phyloP scores from a whole-genome alignment of 768 basidiomycete genomes.

The Pulveroboletus sp. region DNA sequence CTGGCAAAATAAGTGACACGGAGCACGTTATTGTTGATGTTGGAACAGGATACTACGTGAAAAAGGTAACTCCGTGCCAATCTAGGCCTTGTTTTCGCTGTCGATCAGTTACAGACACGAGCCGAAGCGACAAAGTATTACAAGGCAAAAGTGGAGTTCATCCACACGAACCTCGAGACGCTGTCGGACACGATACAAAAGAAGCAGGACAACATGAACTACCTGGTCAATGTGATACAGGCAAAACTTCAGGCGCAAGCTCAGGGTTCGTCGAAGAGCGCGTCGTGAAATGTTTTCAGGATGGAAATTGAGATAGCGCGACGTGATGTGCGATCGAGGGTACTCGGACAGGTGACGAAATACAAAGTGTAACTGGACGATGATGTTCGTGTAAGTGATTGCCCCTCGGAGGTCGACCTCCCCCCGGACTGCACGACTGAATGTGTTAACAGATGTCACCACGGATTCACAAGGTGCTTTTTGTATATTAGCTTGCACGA shows the following conservation, averaged over 20 bases:
- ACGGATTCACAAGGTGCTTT: neutral
- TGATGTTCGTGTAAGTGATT: neutral
- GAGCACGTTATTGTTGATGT: conserved; percentile 92
- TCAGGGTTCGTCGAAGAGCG: conserved; percentile 19
- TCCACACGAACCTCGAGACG: conserved; percentile 77
- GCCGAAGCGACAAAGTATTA: conserved; percentile 81
- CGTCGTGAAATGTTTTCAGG: conserved; percentile 12
- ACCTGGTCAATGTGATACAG: conserved; percentile 71
- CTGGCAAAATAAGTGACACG: conserved; percentile 78
- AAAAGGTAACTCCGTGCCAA: conserved; percentile 59
- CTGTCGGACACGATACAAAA: conserved; percentile 86
- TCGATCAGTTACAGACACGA: conserved; percentile 55
- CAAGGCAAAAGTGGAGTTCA: conserved; percentile 72
- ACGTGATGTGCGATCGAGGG: neutral
- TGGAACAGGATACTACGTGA: conserved; percentile 94
- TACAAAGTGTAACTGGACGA: neutral
- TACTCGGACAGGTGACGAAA: neutral
- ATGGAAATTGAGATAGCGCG: neutral
- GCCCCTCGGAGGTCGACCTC: neutral
- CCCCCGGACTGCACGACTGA: neutral
- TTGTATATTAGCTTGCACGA: neutral
- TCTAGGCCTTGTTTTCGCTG: neutral
- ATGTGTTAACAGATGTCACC: neutral
- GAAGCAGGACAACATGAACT: conserved; percentile 87
- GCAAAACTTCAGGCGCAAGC: conserved; percentile 41